Percentiles rank a stretch among this genome's conserved stretches.
phyloP scores from a whole-genome alignment of 2,329 filamentous ascomycete genomes.

The Aspergillus ustus region DNA sequence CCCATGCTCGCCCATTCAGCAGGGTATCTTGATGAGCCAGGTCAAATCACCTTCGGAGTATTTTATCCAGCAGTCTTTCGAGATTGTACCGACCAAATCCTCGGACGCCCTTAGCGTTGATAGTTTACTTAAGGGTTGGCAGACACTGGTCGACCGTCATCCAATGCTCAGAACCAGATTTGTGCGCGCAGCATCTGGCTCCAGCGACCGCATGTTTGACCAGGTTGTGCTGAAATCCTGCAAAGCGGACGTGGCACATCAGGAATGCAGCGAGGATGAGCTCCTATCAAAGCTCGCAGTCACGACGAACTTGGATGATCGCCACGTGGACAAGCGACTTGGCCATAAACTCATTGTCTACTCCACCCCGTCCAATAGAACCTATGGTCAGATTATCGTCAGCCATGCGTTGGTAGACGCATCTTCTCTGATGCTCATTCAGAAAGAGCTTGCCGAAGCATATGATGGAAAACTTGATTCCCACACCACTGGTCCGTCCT shows the following conservation, averaged over 20 bases:
- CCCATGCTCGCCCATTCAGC: conserved; percentile 26
- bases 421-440: conserved; percentile 7
- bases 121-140: not conserved
- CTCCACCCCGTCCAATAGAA: not conserved
- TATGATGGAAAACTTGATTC: conserved; percentile 9
- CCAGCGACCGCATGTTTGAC: conserved; percentile 10
- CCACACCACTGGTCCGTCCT: not conserved
- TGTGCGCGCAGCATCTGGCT: not conserved
- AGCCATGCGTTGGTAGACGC: conserved; percentile 14
- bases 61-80: conserved; percentile 5
- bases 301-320: conserved; percentile 1
- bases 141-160: conserved; percentile 6
- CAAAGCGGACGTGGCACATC: not conserved
- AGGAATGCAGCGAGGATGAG: not conserved
- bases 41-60: conserved; percentile 2
- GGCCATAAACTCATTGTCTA: conserved; percentile 9
- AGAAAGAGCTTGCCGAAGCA: conserved; percentile 4
- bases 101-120: not conserved
- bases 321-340: conserved; percentile 2
- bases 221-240: conserved; percentile 10
- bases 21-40: conserved; percentile 14
- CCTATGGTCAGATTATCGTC: conserved; percentile 5
- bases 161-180: conserved; percentile 12
- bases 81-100: not conserved
- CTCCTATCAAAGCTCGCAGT: not conserved